These are phyloP conservation scores for Tremellales sp. DNA, from an alignment of 1,284 basidiomycete genomes.

Conservation along the genomic window DNA sequence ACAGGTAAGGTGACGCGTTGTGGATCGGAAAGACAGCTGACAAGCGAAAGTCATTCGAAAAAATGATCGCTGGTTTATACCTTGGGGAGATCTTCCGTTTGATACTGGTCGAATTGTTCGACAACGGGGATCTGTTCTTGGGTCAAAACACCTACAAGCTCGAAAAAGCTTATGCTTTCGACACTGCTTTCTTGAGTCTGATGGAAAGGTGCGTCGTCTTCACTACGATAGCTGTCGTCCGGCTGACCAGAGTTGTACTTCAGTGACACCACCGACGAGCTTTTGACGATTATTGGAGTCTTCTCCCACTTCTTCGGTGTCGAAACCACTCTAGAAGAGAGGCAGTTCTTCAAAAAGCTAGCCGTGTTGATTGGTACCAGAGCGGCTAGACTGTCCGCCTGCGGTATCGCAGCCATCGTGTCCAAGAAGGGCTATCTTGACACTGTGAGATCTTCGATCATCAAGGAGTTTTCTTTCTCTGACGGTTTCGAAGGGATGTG, in stretches of 20 bases:
- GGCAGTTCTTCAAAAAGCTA: slow-evolving; percentile 90
- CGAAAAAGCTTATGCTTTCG: slow-evolving; percentile 85
- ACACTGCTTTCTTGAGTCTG: slow-evolving; percentile 93
- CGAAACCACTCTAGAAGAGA: slow-evolving; percentile 88
- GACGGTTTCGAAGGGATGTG: slow-evolving; percentile 56
- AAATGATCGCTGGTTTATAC: slow-evolving; percentile 97
- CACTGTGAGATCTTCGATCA: slow-evolving; percentile 44
- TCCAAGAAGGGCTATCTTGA: slow-evolving; percentile 88
- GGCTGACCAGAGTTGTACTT: neutral
- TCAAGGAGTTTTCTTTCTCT: neutral
- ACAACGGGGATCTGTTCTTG: slow-evolving; percentile 93
- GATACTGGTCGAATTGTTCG: slow-evolving; percentile 91
- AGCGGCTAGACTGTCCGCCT: slow-evolving; percentile 80
- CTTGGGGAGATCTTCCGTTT: slow-evolving; percentile 94
- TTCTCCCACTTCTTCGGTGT: slow-evolving; percentile 93
- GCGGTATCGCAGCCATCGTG: slow-evolving; percentile 91
- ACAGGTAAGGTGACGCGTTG: slow-evolving; percentile 54
- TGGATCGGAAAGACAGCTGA: neutral
- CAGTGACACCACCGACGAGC: slow-evolving; percentile 94
- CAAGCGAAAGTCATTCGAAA: slow-evolving; percentile 57
- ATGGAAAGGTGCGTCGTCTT: slow-evolving; percentile 71
- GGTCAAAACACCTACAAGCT: slow-evolving; percentile 98
- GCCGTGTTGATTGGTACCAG: slow-evolving; percentile 85
- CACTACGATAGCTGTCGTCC: neutral
- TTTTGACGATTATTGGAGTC: slow-evolving; percentile 92